phyloP scores from a whole-genome alignment of 139 green algal genomes.

The Chlorella sp. region DNA sequence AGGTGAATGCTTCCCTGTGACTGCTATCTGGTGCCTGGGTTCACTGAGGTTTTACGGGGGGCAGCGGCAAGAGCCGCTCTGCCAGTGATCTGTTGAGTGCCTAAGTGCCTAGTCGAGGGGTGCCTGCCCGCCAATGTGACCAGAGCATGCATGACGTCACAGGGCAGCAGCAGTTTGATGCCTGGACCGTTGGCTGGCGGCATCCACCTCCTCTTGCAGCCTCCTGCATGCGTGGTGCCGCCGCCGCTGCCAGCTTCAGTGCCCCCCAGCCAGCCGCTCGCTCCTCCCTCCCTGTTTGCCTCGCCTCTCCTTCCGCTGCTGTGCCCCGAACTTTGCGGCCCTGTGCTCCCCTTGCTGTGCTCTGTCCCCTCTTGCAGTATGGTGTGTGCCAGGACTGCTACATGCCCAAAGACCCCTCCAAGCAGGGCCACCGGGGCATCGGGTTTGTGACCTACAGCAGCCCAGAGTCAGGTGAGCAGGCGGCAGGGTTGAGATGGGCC shows the following conservation, averaged over 20 bases:
- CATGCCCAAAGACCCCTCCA: constrained; percentile 87
- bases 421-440: constrained; percentile 84
- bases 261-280: background rate
- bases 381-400: constrained; percentile 88
- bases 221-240: background rate
- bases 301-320: background rate
- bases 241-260: background rate
- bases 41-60: too few species aligned
- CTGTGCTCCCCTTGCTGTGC: background rate
- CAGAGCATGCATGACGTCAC: too few species aligned
- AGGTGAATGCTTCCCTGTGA: too few species aligned
- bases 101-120: too few species aligned
- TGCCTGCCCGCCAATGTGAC: too few species aligned
- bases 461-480: constrained; percentile 75
- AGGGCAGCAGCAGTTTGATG: too few species aligned
- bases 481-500: background rate
- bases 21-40: too few species aligned
- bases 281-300: background rate
- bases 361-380: constrained; percentile 52
- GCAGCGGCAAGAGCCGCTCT: too few species aligned
- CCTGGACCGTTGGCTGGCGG: too few species aligned
- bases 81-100: too few species aligned
- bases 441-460: constrained; percentile 89
- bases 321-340: background rate
- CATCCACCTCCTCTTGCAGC: background rate